Evolutionary conservation across 805 yeast genomes (phyloP), one percentile per base, ranked within the genome.

Genomic region (Yarrowia sp.): DNA sequence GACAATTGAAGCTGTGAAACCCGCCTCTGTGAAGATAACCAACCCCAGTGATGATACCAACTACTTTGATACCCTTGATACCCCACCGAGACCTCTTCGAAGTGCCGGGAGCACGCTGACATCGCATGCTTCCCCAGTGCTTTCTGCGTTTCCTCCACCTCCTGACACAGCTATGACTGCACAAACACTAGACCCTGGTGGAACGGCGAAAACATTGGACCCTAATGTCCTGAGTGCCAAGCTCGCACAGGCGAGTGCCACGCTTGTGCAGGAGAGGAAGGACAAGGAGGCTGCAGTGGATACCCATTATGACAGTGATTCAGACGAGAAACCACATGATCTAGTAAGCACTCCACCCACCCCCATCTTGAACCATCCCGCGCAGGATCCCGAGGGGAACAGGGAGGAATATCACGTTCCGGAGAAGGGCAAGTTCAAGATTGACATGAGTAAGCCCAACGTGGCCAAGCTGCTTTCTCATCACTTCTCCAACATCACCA

Each of bases 1-100:
- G 58, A 51, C 58, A 21, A 51, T 51, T 33, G 58, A 51, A 35
- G 58, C 58, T 16, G 58, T 51, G 58, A 51, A 51, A 35, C 41
- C 38, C 22, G n/a, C 16, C 2, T 3, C 21, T 5, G 22, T 4
- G 24, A 48, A 14, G 22, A 48, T 48, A 1, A 8, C 36, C 54
- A 48, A 51, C 40, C 41, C 41, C 14, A 33, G 41, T 2, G 30
- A 51, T 10, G 41, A 51, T 51, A 51, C 58, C 40, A 51, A 51
- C 58, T 51, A 51, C 58, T 51, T 51, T 35, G 58, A 51, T 51
- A 51, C 58, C 41, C 22, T 33, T 33, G 58, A 51, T 33, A 51
- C 58, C 40, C 41, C 58, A 2, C 41, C 30, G 10, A 12, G 54
- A 21, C 58, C 41, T 4, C 30, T 16, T 16, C 43, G 16, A 14